Evolutionary conservation across 805 yeast species (phyloP), one percentile per base, ranked within the genome.

Genomic region (Kodamaea laetipori): DNA sequence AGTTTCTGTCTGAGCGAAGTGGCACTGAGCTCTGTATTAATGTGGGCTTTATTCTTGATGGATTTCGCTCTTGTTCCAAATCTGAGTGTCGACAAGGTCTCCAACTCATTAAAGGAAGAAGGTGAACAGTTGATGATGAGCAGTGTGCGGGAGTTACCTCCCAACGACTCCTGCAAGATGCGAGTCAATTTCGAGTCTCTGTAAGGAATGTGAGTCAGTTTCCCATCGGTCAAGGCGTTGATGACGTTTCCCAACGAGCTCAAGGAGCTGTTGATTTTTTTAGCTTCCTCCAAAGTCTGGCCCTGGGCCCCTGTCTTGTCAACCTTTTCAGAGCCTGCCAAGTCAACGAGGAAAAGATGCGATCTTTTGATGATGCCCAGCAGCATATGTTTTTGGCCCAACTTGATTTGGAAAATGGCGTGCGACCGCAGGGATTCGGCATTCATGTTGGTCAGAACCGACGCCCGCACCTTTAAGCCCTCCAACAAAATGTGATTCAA

Each of bases 311-410:
- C 92, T 0, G 94, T 80, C 50, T 81, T 84, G 45, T 81, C 80
- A 28, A 83, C 80, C 59, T 82, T 86, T 61, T 90, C 96, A 16
- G 92, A 82, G 4, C 96, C 96, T 0, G 96, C 96, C 50, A 89
- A 71, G 64, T 89, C 97, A 9, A 88, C 92, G 27, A 89, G 62
- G 53, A 82, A 84, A 47, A 89, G 69, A 46, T 78, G 80, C 4
- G 90, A 83, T 28, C 74, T 69, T 57, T 79, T 84, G 15, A 77
- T 69, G 5, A 79, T 72, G 10, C 85, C 86, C n/a, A 75, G 71
- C 3, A 63, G 63, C 13, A 70, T 48, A 52, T 77, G 73, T 55
- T 77, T 78, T 55, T 86, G 92, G n/a, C 76, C 69, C 5, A 90
- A 66, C 39, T 76, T 77, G 4, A 90, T 70, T 43, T 83, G 84